Conservation (phyloP, 495 filamentous ascomycete genomes). For the Daldinia vernicosa region DNA sequence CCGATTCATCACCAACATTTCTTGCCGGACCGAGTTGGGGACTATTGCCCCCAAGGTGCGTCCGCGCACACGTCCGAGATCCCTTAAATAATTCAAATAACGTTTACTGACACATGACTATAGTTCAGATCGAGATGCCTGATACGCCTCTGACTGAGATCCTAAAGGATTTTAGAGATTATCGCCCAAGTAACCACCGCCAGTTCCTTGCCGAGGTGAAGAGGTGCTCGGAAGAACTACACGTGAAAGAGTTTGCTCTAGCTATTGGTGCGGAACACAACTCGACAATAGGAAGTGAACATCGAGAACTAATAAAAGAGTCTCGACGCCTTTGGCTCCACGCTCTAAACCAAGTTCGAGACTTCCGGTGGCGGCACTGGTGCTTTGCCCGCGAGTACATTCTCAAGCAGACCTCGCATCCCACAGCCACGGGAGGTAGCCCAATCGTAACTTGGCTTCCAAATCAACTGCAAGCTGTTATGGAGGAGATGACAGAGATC, state of each 20-base stretch:
- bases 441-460: conserved; percentile 93
- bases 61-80: no score
- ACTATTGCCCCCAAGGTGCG: no score
- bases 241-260: conserved; percentile 70
- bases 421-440: conserved; percentile 88
- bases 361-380: conserved; percentile 95
- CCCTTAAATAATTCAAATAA: background rate
- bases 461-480: conserved; percentile 80
- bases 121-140: conserved; percentile 78
- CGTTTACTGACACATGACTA: background rate
- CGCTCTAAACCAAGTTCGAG: conserved; percentile 82
- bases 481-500: conserved; percentile 76
- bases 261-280: conserved; percentile 55
- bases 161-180: conserved; percentile 83
- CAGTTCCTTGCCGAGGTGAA: conserved; percentile 80
- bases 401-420: conserved; percentile 80
- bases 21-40: no score
- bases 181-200: conserved; percentile 85
- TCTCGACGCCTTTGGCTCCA: conserved; percentile 68
- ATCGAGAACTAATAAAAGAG: conserved; percentile 48
- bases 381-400: conserved; percentile 96
- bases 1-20: background rate
- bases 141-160: conserved; percentile 84
- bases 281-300: conserved; percentile 29
- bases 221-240: conserved; percentile 61